Evolutionary conservation across 108 stramenopile species (phyloP), one percentile per base, ranked within the genome.

Genomic region (Nannochloropsis oceanica): DNA sequence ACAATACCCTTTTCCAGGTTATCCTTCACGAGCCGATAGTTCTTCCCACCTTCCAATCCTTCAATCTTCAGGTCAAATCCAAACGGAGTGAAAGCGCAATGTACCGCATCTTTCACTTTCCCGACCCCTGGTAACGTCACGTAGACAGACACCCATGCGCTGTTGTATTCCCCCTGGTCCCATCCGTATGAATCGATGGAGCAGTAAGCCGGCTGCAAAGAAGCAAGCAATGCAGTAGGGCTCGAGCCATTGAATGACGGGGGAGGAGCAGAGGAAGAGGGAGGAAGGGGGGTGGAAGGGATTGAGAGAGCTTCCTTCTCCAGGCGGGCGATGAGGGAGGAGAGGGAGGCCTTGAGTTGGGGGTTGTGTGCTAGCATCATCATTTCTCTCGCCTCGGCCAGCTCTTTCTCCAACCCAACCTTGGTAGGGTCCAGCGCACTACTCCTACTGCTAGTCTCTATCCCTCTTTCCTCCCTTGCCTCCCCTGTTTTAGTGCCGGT

Each of bases 1-100:
- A 93, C 94, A 85, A 98, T 97, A 25, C 97, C 96, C 42, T 98
- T 93, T 84, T 95, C 96, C 44, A 98, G 91, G 88, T 93, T 94
- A 88, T 96, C 93, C 84, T 96, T 94, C 14, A 94, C 44, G 44
- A 97, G 89, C 24, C 98, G 93, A 90, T 98, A 97, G 79, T 91
- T 94, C 84, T 94, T 95, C 12, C 95, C 94, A 34, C 34, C 34
- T 12, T 90, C 82, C 42, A 95, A 90, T 80, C 92, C 94, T 3
- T 44, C n/a, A 12, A 97, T 93, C 87, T 85, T 22, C 50, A 91
- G 81, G 44, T 91, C 91, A 50, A 91, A 91, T 11, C 86, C 84
- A 13, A 26, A 22, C 18, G 84, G 13, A n/a, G 44, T 81, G 79
- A 91, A 91, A 8, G 43, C 27, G 59, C 90, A 89, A 26, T 25